Conservation (phyloP, 768 basidiomycete genomes). For the Coprinopsis sp. region DNA sequence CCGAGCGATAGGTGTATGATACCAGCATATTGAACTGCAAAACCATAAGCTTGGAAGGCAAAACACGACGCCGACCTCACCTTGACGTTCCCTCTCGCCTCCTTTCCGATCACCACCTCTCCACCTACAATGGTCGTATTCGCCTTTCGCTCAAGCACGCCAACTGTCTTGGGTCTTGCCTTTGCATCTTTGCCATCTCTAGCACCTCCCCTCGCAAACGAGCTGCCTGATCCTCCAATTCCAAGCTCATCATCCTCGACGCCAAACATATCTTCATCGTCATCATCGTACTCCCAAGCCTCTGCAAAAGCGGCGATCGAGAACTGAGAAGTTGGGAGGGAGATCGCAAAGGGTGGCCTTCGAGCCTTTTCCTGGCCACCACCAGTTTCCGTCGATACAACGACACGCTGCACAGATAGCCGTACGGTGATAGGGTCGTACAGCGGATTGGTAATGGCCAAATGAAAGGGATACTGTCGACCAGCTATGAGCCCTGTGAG, state of each 20-base stretch:
- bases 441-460: slow-evolving; percentile 90
- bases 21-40: slow-evolving; percentile 89
- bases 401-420: slow-evolving; percentile 72
- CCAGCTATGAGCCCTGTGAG: slow-evolving; percentile 59
- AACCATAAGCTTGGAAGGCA: slow-evolving; percentile 6
- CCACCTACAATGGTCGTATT: slow-evolving; percentile 88
- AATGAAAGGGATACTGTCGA: slow-evolving; percentile 80
- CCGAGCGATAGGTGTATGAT: slow-evolving; percentile 89
- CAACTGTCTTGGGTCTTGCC: slow-evolving; percentile 55
- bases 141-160: slow-evolving; percentile 83
- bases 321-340: slow-evolving; percentile 74
- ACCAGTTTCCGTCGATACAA: slow-evolving; percentile 38
- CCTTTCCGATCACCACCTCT: slow-evolving; percentile 81
- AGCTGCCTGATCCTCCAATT: slow-evolving; percentile 29
- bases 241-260: slow-evolving; percentile 34
- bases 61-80: slow-evolving; percentile 37
- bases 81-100: slow-evolving; percentile 73
- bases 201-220: slow-evolving; percentile 38
- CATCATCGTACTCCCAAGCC: slow-evolving; percentile 98
- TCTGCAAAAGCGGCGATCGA: slow-evolving; percentile 88
- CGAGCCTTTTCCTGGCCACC: slow-evolving; percentile 49
- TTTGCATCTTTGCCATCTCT: slow-evolving; percentile 45
- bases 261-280: slow-evolving; percentile 88
- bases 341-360: slow-evolving; percentile 73
- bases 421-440: slow-evolving; percentile 94